Base-by-base conservation (phyloP, 495 filamentous ascomycete genomes). In the Aspergillus diversus region DNA sequence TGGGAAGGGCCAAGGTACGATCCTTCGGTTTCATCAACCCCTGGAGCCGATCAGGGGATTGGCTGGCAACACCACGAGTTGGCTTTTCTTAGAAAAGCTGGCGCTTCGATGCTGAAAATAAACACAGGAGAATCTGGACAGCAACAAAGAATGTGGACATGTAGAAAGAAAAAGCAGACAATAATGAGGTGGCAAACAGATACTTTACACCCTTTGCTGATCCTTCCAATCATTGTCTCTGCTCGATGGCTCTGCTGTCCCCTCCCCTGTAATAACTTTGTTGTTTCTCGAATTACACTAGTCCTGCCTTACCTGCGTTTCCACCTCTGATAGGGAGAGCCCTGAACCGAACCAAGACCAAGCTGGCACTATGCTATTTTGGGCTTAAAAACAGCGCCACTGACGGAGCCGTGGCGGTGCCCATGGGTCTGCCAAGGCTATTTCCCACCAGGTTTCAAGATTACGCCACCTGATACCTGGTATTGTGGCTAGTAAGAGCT, bases 31-130 rank as follows among this genome's bases (percentile, higher is more conserved):
- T 64, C 53, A 66, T 27, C 21, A 46, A 47, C 33, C 16, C 11
- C 55, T 52, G 46, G 21, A 32, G 37, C 57, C 17, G 42, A 47
- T 32, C 33, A 53, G 53, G 21, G 32, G 63, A 60, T 60, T 61
- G 53, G 53, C 17, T 42, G 43, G 55, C 33, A 33, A 12, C 5
- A 16, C 37, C 31, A 51, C 52, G 55, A 37, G 27, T n/a, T 21
- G 47, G 33, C n/a, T 42, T 63, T 50, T 50, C 17, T 21, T 35
- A 51, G 34, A 16, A 21, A 7, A 37, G 32, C 51, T 49, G 60
- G 60, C 60, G 60, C 60, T 57, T 63, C 16, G 32, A 12, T 13
- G 39, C 59, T 37, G 12, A 55, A 55, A 61, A 61, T 61, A 61
- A 39, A 51, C 32, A 55, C 51, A 13, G n/a, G 43, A 15, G 34